Base-by-base conservation (phyloP, 1,284 basidiomycete species). In the Phenoliferia sp. region DNA sequence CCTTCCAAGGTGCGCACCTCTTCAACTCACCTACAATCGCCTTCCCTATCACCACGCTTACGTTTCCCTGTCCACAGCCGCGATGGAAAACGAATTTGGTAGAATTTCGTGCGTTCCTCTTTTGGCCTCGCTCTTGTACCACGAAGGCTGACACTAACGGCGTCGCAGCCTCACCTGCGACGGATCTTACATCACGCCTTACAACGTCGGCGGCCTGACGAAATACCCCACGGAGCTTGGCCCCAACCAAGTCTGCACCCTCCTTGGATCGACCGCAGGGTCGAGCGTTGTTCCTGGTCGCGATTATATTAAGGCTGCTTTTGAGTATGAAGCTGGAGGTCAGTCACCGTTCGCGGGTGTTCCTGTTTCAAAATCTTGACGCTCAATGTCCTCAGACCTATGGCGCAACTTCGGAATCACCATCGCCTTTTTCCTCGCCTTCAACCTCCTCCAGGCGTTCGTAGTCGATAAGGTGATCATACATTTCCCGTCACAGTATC, bases 151-250 rank as follows among this genome's bases (percentile, higher is more conserved):
- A 56, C 54, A 6, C 54, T 9, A 5, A 26, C n/a, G 3, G n/a
- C n/a, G n/a, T n/a, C n/a, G 10, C 29, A 56, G 54, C 82, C 77
- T 91, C 52, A 81, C 81, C 1, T 92, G 90, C 73, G 87, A 90
- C 75, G 86, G 87, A 17, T 80, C 78, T 36, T 87, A 85, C 74
- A 82, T 92, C 63, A 82, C 90, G 28, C 91, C 91, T 0, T 77
- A 80, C 69, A 81, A 82, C 72, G 78, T 82, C 56, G 81, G 79
- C 73, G 66, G 74, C 62, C 74, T 76, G 12, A 69, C 79, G 6
- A 80, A 76, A 62, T 66, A 75, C 29, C 82, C 81, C 61, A 61
- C 74, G 0, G 58, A 61, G 1, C 80, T 80, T 56, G 77, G 82
- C 0, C 79, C 82, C 0, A 78, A 76, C 54, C 70, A 73, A 50